These are phyloP conservation scores for Heliamphora exappendiculata DNA, from an alignment of 148 eudicot genomes.

Conservation along the genomic window DNA sequence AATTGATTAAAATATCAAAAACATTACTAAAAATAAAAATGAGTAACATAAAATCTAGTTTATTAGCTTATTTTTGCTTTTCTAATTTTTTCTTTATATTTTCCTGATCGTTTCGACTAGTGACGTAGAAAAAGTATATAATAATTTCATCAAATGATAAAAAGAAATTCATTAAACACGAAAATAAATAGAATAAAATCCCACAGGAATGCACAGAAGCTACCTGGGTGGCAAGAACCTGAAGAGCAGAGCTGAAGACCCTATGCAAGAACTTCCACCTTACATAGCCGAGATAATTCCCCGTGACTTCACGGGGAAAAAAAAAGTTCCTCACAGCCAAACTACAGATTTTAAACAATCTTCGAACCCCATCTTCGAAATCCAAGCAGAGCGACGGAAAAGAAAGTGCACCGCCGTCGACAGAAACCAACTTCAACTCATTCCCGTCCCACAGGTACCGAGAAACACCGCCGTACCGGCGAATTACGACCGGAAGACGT, in stretches of 20 bases:
- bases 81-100: too few relatives aligned
- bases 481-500: slow-evolving; percentile 51
- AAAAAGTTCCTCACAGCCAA: slow-evolving; percentile 49
- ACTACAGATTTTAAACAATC: slow-evolving; percentile 26
- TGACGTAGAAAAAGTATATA: too few relatives aligned
- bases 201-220: neutral
- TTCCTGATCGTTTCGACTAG: too few relatives aligned
- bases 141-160: too few relatives aligned
- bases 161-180: too few relatives aligned
- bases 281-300: slow-evolving; percentile 69
- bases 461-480: slow-evolving; percentile 36
- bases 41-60: too few relatives aligned
- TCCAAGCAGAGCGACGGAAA: slow-evolving; percentile 18
- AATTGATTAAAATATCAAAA: too few relatives aligned
- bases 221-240: slow-evolving; percentile 99
- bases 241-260: slow-evolving; percentile 88
- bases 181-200: too few relatives aligned
- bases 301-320: slow-evolving; percentile 59
- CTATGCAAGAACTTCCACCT: slow-evolving; percentile 93
- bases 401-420: slow-evolving; percentile 24
- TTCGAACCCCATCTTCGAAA: slow-evolving; percentile 40
- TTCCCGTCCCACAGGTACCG: slow-evolving; percentile 52
- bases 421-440: slow-evolving; percentile 43
- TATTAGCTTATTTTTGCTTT: too few relatives aligned
- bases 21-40: too few relatives aligned